A percentile compares a stretch with the other conserved stretches of the same genome.
These are phyloP conservation scores for Ogataea glucozyma DNA, from an alignment of 805 yeast genomes.

Conservation along the genomic window DNA sequence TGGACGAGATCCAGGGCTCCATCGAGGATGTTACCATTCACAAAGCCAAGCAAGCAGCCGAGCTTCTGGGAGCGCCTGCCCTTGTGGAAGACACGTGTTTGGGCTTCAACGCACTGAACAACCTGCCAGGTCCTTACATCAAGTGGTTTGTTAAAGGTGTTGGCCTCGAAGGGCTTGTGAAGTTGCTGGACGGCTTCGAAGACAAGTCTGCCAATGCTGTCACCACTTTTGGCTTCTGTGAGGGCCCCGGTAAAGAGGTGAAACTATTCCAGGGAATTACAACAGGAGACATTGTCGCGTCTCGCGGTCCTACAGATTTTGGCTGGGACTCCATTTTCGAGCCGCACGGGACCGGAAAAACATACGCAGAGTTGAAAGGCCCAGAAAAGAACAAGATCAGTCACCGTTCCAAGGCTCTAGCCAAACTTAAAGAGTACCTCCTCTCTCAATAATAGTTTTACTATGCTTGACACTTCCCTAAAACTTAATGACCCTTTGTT, in stretches of 20 bases:
- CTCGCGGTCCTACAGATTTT: conserved; percentile 76
- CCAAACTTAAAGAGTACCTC: conserved; percentile 56
- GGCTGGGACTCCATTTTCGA: conserved; percentile 95
- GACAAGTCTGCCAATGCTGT: conserved; percentile 85
- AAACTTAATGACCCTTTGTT: background rate
- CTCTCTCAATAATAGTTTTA: background rate
- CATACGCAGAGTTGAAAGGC: conserved; percentile 90
- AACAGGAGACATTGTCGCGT: conserved; percentile 74
- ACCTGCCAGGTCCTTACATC: conserved; percentile 85
- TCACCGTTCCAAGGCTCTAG: conserved; percentile 85
- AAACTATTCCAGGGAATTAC: conserved; percentile 82
- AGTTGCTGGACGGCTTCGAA: conserved; percentile 77
- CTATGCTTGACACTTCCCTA: background rate
- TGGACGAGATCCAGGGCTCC: conserved; percentile 90
- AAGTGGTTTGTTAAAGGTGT: conserved; percentile 85
- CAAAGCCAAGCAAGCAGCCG: conserved; percentile 77
- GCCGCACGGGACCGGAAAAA: conserved; percentile 72
- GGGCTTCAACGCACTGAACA: conserved; percentile 74
- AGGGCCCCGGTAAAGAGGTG: conserved; percentile 73
- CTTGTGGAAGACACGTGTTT: conserved; percentile 95
- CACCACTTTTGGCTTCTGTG: conserved; percentile 91
- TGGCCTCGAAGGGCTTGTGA: conserved; percentile 76
- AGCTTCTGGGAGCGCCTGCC: conserved; percentile 68
- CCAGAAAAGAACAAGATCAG: conserved; percentile 74
- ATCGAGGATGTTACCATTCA: conserved; percentile 77